Conservation (phyloP, 345 rosid species). For the Lumnitzera racemosa region DNA sequence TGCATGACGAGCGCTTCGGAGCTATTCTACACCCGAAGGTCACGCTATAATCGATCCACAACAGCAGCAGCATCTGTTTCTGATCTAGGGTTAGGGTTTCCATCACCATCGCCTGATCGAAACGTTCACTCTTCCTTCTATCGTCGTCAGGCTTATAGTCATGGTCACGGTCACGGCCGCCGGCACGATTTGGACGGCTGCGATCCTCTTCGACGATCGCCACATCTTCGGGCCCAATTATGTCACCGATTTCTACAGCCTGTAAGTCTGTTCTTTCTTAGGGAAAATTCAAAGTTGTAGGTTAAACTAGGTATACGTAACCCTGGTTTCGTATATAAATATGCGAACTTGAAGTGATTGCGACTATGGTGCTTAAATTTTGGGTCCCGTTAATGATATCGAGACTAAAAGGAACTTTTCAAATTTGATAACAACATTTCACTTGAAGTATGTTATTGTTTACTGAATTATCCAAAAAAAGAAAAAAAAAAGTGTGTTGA, state of each 20-base stretch:
- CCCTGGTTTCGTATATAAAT: no score
- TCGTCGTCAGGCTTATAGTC: conserved; percentile 35
- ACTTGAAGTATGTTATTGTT: no score
- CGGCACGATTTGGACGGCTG: conserved; percentile 54
- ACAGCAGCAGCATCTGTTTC: conserved; percentile 6
- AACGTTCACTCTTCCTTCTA: conserved; percentile 19
- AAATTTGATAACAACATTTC: no score
- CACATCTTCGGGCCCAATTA: conserved; percentile 33
- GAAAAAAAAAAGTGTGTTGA: no score
- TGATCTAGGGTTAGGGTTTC: conserved; percentile 29
- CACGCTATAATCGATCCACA: conserved; percentile 46
- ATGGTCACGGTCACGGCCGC: conserved; percentile 15
- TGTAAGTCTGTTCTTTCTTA: conserved; percentile 24
- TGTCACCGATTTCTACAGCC: conserved; percentile 24
- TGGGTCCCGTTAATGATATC: no score
- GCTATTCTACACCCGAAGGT: conserved; percentile 75
- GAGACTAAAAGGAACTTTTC: no score
- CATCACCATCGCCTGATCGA: conserved; percentile 34
- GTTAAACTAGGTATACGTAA: no score
- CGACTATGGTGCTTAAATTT: no score
- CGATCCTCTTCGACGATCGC: conserved; percentile 49
- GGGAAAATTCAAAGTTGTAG: no score
- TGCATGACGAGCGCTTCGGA: conserved; percentile 93
- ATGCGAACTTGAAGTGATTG: no score
- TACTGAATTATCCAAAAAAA: no score